Evolutionary conservation across 2,329 filamentous ascomycete species (phyloP), one percentile per base, ranked within the genome.

Genomic region (Scedosporium boydii): DNA sequence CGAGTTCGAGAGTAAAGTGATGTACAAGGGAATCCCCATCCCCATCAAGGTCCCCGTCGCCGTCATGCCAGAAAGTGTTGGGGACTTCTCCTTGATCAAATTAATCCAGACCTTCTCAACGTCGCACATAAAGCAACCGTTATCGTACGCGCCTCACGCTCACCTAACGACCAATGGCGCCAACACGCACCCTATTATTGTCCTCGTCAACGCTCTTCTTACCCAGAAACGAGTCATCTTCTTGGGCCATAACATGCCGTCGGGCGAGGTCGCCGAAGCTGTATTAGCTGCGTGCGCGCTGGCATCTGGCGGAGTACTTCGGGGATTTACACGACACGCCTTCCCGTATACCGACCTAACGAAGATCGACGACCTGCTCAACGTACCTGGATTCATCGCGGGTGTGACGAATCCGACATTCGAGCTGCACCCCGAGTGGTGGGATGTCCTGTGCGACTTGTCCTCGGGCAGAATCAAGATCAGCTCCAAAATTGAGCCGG

Each of bases 261-360:
- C 95, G 0, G 92, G 93, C 23, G 93, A 97, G 71, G 95, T 99
- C 27, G 95, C 95, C 1, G 93, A 99, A 77, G 93, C 95, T n/a
- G 95, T 99, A 3, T 82, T 99, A 7, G 95, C 92, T n/a, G 93
- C 95, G 1, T 99, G 95, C 74, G 91, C 95, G 10, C 82, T 99
- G 57, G 93, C 90, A 14, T 97, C 93, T 12, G 95, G 95, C 21
- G 93, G 95, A 5, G 80, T 96, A n/a, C 79, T 99, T 42, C 84
- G 93, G 63, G 95, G 95, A 29, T 99, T 99, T 75, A 96, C 93
- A 7, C 85, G 95, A 18, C 91, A 98, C 75, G 95, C 95, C 0
- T 99, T 99, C 71, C 95, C 95, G 2, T 99, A 99, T 71, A 99
- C 95, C 1, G 95, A 99, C 76, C 81, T 99, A 53, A 97, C 92